phyloP scores from a whole-genome alignment of 2,329 filamentous ascomycete species.

The Fusarium sp. region DNA sequence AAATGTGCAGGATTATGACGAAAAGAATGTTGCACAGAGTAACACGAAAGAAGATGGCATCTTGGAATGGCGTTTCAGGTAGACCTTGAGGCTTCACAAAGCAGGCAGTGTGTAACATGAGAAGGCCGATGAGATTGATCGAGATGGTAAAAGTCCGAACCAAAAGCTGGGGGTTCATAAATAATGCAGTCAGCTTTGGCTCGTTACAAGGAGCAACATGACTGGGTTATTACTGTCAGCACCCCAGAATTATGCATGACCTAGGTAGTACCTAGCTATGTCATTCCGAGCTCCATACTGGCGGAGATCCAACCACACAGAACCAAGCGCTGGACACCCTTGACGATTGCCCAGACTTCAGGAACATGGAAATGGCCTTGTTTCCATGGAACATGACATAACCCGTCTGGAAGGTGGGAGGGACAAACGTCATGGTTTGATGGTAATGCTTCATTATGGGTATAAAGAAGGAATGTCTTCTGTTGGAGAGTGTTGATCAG shows the following conservation, averaged over 20 bases:
- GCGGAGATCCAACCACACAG: constrained; percentile 17
- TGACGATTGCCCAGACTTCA: neutral
- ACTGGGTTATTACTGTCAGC: neutral
- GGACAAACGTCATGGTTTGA: constrained; percentile 24
- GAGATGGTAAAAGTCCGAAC: constrained; percentile 7
- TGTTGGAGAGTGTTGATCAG: neutral
- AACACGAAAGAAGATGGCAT: neutral
- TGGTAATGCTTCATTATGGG: neutral
- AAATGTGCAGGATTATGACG: neutral
- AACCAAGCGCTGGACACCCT: constrained; percentile 11
- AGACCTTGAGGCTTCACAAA: neutral
- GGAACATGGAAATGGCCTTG: constrained; percentile 14
- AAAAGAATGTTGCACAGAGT: neutral
- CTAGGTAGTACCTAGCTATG: no score
- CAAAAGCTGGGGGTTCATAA: neutral
- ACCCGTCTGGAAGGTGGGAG: neutral
- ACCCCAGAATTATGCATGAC: neutral
- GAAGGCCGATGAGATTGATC: constrained; percentile 3
- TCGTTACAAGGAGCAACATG: no score
- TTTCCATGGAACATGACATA: constrained; percentile 35
- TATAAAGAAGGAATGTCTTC: constrained; percentile 10
- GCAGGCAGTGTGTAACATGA: neutral
- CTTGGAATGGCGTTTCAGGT: neutral
- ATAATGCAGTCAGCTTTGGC: neutral
- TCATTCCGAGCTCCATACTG: constrained; percentile 17